Conservation (phyloP, 2,329 filamentous ascomycete species). For the Macrophomina phaseolina region DNA sequence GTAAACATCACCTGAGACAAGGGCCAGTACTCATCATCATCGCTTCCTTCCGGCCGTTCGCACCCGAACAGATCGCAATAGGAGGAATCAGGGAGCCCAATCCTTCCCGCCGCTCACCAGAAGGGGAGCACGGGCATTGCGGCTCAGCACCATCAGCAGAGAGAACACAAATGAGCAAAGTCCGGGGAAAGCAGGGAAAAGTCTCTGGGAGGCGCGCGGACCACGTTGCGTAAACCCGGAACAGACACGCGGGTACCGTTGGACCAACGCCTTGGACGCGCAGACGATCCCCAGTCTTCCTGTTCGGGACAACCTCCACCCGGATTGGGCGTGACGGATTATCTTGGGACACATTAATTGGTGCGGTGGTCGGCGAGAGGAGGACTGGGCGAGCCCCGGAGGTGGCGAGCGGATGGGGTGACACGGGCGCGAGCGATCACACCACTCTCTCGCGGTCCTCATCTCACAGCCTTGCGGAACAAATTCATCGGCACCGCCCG, state of each 20-base stretch:
- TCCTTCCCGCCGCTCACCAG: neutral
- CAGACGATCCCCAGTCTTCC: neutral
- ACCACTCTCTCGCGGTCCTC: slow-evolving; percentile 14
- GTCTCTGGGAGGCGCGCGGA: neutral
- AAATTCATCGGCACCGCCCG: slow-evolving; percentile 12
- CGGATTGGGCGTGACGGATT: neutral
- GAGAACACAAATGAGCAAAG: neutral
- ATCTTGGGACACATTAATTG: slow-evolving; percentile 1
- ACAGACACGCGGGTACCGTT: neutral
- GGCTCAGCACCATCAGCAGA: slow-evolving; percentile 6
- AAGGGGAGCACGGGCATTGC: neutral
- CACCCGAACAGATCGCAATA: slow-evolving; percentile 2
- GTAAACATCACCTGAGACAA: slow-evolving; percentile 16
- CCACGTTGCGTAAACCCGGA: slow-evolving; percentile 7
- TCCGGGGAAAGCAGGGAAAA: slow-evolving; percentile 16
- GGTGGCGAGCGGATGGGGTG: slow-evolving; percentile 24
- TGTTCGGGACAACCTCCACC: neutral
- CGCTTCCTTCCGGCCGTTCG: slow-evolving; percentile 17
- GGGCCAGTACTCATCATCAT: neutral
- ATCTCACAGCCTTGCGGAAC: slow-evolving; percentile 6
- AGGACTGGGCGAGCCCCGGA: neutral
- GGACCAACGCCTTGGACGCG: neutral
- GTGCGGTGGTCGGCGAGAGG: neutral
- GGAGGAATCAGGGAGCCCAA: neutral
- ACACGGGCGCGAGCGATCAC: slow-evolving; percentile 6